Evolutionary conservation across 1,139 yeast genomes (phyloP), one percentile per base, ranked within the genome.

Genomic region (Diutina rugosa): DNA sequence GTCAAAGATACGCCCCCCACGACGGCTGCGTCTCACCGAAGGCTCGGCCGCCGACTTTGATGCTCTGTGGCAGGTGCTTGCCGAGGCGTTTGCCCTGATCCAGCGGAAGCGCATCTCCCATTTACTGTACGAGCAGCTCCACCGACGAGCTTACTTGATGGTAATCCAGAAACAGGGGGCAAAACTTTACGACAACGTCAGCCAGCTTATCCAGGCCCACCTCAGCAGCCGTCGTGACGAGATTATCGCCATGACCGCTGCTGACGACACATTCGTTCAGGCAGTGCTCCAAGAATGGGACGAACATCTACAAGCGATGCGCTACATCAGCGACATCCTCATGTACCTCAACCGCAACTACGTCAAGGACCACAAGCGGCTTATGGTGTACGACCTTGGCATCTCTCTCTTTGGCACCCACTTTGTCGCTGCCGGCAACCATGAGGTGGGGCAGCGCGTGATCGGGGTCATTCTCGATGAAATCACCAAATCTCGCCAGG

Each of bases 321-420:
- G 87, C 61, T 83, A 88, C 75, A 80, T 91, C 49, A 81, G 95
- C 62, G 97, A 93, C 67, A 87, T 93, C 4, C 71, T 90, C 68
- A 85, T 90, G 88, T 93, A 93, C 65, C 71, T 93, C 79, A 74
- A 93, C 66, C 78, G 96, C 52, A 96, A 90, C 0, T 90, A 87
- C 63, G 88, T 91, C 35, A 83, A 82, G 60, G 95, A 87, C 61
- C 81, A 82, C 58, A 83, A 82, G 61, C 71, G 81, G 55, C 81
- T 90, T 1, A 71, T 85, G 56, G 78, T 88, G 4, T 87, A 87
- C 64, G 97, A 90, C 64, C 76, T 86, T 54, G 96, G 97, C 0
- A 74, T 87, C 47, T 77, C 77, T 46, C 66, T 84, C 9, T 87
- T 85, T 65, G 76, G 76, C 61, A 77, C 76, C 38, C 65, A 67